These are phyloP conservation scores for Tolypocladium ophioglossoides DNA, from an alignment of 2,329 filamentous ascomycete species.

Conservation along the genomic window DNA sequence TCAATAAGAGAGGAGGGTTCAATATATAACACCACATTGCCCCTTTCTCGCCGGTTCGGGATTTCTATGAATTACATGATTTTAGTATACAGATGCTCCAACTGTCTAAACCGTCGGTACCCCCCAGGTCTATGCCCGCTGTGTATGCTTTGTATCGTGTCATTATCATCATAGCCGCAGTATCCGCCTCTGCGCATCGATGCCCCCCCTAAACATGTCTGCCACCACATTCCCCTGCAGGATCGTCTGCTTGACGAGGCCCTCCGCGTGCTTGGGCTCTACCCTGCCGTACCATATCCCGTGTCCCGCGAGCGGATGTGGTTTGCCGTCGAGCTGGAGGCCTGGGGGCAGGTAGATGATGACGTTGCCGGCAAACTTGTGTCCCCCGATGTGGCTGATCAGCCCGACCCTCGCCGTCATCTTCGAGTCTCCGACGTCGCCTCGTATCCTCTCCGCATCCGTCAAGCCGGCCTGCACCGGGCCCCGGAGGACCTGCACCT, in stretches of 20 bases:
- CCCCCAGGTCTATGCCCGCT: background rate
- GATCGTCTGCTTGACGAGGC: conserved; percentile 63
- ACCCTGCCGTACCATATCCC: conserved; percentile 79
- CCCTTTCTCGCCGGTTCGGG: background rate
- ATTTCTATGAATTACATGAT: background rate
- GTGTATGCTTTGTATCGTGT: background rate
- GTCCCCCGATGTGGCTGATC: conserved; percentile 73
- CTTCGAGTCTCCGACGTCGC: conserved; percentile 4
- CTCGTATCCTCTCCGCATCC: conserved; percentile 10
- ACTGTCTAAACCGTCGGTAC: background rate
- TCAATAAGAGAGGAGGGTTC: background rate
- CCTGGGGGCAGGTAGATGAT: conserved; percentile 66
- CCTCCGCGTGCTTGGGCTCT: conserved; percentile 64
- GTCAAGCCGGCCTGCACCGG: conserved; percentile 25
- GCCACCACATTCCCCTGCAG: conserved; percentile 54
- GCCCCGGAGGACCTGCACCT: conserved; percentile 36
- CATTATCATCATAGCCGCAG: conserved; percentile 26
- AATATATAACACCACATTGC: background rate
- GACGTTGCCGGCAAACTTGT: conserved; percentile 79
- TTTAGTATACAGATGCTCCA: background rate
- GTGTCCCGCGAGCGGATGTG: conserved; percentile 53
- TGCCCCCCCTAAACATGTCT: conserved; percentile 63
- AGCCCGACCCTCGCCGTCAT: conserved; percentile 50
- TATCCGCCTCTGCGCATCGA: conserved; percentile 44
- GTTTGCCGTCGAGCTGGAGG: conserved; percentile 26